Percentiles rank a stretch among this genome's conserved stretches.
Conservation (phyloP, 139 green algal genomes). For the Chlamydomonas eustigma region DNA sequence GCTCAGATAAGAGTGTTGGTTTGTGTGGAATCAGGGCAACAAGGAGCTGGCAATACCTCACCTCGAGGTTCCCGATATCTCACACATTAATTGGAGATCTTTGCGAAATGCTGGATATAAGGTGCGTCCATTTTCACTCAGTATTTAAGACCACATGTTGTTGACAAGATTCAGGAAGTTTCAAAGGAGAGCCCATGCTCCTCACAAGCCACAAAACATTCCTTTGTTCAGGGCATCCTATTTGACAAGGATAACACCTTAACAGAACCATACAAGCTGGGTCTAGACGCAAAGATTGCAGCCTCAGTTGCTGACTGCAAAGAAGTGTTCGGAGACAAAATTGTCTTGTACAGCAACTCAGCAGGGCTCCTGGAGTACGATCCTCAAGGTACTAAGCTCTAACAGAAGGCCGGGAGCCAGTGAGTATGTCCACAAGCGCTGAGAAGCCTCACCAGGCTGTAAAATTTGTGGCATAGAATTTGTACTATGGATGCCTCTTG, state of each 20-base stretch:
- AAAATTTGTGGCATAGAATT: too few species aligned
- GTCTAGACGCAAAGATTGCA: conserved; percentile 30
- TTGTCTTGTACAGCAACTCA: conserved; percentile 90
- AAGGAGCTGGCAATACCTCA: conserved; percentile 65
- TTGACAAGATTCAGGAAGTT: too few species aligned
- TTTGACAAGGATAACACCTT: conserved; percentile 99
- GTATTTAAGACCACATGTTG: too few species aligned
- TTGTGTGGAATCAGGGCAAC: conserved; percentile 20
- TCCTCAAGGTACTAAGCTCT: conserved; percentile 79
- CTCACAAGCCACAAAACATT: too few species aligned
- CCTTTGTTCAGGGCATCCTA: conserved; percentile 44
- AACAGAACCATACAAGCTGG: conserved; percentile 67
- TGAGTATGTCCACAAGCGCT: too few species aligned
- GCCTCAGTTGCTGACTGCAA: conserved; percentile 43
- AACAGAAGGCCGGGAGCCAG: too few species aligned
- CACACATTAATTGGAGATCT: conserved; percentile 63
- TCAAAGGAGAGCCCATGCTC: too few species aligned
- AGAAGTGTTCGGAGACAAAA: neutral
- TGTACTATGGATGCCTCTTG: too few species aligned
- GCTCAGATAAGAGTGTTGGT: neutral
- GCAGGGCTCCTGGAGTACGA: conserved; percentile 89
- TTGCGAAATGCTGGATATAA: conserved; percentile 71
- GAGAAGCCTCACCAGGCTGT: too few species aligned
- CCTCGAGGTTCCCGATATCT: conserved; percentile 60
- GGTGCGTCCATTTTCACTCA: too few species aligned